Evolutionary conservation across 345 rosid genomes (phyloP), one percentile per base, ranked within the genome.

Genomic region (Trapa incisa): DNA sequence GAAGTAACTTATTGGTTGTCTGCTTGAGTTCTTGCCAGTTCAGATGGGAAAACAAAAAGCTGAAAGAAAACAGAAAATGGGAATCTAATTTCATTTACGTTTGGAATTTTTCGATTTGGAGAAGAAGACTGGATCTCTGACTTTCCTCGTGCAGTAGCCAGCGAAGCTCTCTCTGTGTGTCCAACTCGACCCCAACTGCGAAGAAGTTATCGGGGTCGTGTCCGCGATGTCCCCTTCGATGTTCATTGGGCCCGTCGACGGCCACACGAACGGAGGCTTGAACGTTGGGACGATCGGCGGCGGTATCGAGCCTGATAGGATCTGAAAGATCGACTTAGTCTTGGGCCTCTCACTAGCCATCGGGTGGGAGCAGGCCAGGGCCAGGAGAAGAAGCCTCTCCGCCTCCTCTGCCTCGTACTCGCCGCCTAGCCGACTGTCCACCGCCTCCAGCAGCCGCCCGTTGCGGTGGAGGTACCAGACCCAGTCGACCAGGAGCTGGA

Each of bases 401-500:
- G 80, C 82, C 68, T 87, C 87, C 57, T 78, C 82, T 4, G 0
- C 73, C 0, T 10, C 76, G 47, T 68, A 84, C 10, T 81, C 80
- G 13, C 22, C 42, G 1, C 69, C 72, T n/a, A 84, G 65, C 52
- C 84, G 78, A 47, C 67, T 57, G 58, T 84, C 89, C 29, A 82
- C 84, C 0, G 83, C 87, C 37, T 86, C 87, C 7, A 78, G 70
- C 13, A 84, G 66, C 47, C 74, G 72, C 32, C 80, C 79, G 67
- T 84, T 83, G 1, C 81, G 74, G 42, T 84, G 80, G 22, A 84
- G 77, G 50, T 61, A 76, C 92, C 91, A 86, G 2, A 84, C 83
- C 87, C 86, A 84, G 54, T 86, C 84, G 9, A 76, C 82, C 61
- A 83, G 38, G 36, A 57, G 65, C 0, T 72, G 77, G 68, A 79